Evolutionary conservation across 352 stramenopile genomes (phyloP).

Genomic region (Achlya hypogyna): DNA sequence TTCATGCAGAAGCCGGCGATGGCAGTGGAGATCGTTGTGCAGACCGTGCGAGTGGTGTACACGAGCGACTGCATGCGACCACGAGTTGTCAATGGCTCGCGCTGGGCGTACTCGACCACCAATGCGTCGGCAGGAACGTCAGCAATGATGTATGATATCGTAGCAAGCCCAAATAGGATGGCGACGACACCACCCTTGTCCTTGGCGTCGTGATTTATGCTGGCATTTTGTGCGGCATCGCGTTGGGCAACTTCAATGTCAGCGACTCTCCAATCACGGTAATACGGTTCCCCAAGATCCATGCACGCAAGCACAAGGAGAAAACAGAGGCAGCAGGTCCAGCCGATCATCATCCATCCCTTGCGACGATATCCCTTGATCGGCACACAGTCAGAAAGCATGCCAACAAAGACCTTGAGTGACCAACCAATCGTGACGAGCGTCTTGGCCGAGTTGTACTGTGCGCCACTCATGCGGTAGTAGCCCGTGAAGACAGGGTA

Average conservation of each 20-base stretch:
- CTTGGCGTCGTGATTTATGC: background rate
- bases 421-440: conserved; percentile 40
- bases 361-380: conserved; percentile 42
- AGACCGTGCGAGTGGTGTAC: conserved; percentile 41
- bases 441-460: conserved; percentile 30
- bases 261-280: background rate
- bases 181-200: background rate
- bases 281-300: conserved; percentile 46
- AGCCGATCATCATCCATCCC: conserved; percentile 46
- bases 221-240: background rate
- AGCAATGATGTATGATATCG: conserved; percentile 42
- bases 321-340: conserved; percentile 36
- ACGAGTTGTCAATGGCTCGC: conserved; percentile 51
- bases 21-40: conserved; percentile 28
- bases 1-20: conserved; percentile 49
- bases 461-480: conserved; percentile 37
- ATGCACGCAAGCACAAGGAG: conserved; percentile 41
- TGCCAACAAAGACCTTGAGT: conserved; percentile 47
- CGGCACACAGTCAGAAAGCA: conserved; percentile 42
- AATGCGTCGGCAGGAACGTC: conserved; percentile 56
- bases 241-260: background rate
- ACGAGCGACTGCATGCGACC: conserved; percentile 52
- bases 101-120: conserved; percentile 62
- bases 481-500: conserved; percentile 43
- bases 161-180: conserved; percentile 11